Conservation (phyloP, 768 basidiomycete species). For the Cystoderma amianthinum region DNA sequence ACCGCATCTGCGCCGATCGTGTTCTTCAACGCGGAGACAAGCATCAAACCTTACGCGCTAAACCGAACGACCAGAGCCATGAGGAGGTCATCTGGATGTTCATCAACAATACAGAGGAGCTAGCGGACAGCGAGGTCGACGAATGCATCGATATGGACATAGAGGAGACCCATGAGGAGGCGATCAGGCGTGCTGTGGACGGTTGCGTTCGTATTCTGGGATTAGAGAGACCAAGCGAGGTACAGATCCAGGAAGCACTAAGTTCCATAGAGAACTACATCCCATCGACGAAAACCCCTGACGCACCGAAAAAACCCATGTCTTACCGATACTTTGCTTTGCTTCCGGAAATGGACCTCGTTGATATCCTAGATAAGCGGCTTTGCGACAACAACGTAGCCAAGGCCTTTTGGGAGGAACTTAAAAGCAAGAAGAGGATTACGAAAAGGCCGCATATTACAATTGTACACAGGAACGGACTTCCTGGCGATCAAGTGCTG, state of each 20-base stretch:
- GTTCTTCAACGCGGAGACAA: conserved; percentile 70
- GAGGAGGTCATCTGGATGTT: conserved; percentile 85
- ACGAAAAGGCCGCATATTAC: conserved; percentile 75
- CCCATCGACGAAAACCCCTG: conserved; percentile 14
- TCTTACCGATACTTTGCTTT: conserved; percentile 73
- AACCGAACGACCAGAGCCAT: conserved; percentile 43
- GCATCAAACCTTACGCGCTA: conserved; percentile 77
- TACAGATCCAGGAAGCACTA: conserved; percentile 52
- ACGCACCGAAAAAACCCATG: conserved; percentile 20
- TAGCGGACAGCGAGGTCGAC: conserved; percentile 56
- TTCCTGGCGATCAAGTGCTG: conserved; percentile 19
- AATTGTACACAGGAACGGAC: conserved; percentile 63
- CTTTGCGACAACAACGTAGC: conserved; percentile 20
- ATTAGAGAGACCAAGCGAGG: conserved; percentile 42
- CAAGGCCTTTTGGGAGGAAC: conserved; percentile 29
- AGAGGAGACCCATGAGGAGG: conserved; percentile 43
- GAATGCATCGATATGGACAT: conserved; percentile 62
- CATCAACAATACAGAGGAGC: conserved; percentile 53
- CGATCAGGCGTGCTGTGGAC: conserved; percentile 52
- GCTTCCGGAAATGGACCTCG: conserved; percentile 65
- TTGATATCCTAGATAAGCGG: conserved; percentile 36
- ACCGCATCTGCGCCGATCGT: conserved; percentile 74
- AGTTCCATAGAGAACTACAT: conserved; percentile 32
- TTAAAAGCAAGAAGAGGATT: conserved; percentile 43
- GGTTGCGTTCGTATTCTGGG: conserved; percentile 50